Evolutionary conservation across 106 monocot species (phyloP), one percentile per base, ranked within the genome.

Genomic region (Dendrobium nobile): DNA sequence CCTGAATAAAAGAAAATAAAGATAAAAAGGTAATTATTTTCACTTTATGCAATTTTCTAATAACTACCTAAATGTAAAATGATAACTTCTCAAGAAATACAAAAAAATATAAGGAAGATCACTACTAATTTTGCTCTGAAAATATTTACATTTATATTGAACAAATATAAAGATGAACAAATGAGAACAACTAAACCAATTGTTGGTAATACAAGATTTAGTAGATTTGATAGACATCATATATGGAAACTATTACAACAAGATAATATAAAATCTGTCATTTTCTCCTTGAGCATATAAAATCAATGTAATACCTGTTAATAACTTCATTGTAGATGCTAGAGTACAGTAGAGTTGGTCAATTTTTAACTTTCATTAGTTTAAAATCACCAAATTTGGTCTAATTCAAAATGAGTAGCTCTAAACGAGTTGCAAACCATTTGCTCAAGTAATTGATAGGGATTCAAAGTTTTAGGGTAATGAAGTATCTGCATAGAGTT

Each of bases 401-500:
- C 65, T 84, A 86, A 72, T 80, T 91, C 51, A 98, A 83, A 51
- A 85, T 91, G 80, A 74, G 91, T 82, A 42, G 89, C 89, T 86
- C 87, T 92, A 82, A 98, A 98, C 28, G 91, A 88, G 81, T 92
- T 95, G 86, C 82, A 91, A 18, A 98, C 85, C 89, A 98, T 95
- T 88, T 98, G 98, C 78, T 85, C 91, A 54, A 98, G 89, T 20
- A 98, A 87, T 65, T 90, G 89, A 47, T 89, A 88, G n/a, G 98
- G 98, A 41, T 80, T 87, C 75, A 98, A 80, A 79, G 98, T 98
- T 83, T 98, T 95, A 41, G 95, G 75, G 72, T 98, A 98, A 86
- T 98, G 98, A 51, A 98, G 82, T 70, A 93, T 73, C 98, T 98
- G 89, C 72, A 79, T 20, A 51, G 75, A 20, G 20, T n/a, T 43